Conservation (phyloP, 208 protist species). For the Acanthamoeba healyi region DNA sequence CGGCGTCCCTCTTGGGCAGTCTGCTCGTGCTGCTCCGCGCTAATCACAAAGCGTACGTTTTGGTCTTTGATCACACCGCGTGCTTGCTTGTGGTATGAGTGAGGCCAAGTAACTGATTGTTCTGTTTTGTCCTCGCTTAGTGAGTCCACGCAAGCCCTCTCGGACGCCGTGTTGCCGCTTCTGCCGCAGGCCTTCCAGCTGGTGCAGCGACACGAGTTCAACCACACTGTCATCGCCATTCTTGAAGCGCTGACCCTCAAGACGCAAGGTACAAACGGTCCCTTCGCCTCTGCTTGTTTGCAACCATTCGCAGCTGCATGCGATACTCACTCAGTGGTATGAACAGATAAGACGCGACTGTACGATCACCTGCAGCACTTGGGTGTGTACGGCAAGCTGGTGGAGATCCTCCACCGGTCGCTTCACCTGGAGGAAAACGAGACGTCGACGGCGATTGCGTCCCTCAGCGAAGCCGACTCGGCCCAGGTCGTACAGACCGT, state of each 20-base stretch:
- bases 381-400: neutral
- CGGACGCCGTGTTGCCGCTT: conserved; percentile 2
- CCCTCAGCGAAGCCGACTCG: neutral
- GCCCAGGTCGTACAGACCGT: neutral
- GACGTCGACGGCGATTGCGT: neutral
- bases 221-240: neutral
- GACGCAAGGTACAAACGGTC: neutral
- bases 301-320: neutral
- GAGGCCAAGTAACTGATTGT: neutral
- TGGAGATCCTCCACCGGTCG: neutral
- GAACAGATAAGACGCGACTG: conserved; percentile 16
- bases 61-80: no score
- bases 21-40: conserved; percentile 29
- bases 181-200: conserved; percentile 4
- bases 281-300: no score
- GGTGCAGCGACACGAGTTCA: neutral
- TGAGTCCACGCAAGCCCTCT: neutral
- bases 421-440: conserved; percentile 18
- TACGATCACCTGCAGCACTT: conserved; percentile 18
- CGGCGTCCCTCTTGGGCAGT: neutral
- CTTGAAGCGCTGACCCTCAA: neutral
- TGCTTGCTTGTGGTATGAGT: neutral
- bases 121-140: neutral
- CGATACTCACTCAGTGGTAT: no score
- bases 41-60: neutral